phyloP scores from a whole-genome alignment of 805 yeast genomes.

The Candida multigemmis region DNA sequence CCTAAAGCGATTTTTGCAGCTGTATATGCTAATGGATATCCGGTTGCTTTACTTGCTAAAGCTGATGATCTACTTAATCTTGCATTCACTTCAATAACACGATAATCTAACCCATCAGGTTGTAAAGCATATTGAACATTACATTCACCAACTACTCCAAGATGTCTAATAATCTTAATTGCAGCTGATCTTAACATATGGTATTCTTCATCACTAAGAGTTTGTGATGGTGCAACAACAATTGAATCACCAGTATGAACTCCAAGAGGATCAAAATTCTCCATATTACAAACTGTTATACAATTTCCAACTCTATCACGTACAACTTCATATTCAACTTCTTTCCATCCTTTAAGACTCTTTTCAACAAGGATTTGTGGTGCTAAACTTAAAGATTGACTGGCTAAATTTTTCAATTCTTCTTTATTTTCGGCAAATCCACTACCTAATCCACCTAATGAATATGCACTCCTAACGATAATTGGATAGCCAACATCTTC shows the following conservation, averaged over 20 bases:
- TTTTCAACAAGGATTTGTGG: conserved; percentile 94
- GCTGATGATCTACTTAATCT: conserved; percentile 98
- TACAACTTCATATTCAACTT: conserved; percentile 96
- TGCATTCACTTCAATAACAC: conserved; percentile 97
- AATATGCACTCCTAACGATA: conserved; percentile 95
- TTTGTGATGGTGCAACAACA: conserved; percentile 98
- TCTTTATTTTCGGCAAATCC: conserved; percentile 90
- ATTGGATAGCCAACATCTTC: conserved; percentile 87
- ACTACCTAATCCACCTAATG: conserved; percentile 96
- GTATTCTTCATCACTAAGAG: conserved; percentile 92
- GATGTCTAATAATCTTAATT: conserved; percentile 90
- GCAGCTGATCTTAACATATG: conserved; percentile 98
- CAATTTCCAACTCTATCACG: conserved; percentile 97
- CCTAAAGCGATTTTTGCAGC: conserved; percentile 97
- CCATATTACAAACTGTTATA: conserved; percentile 99
- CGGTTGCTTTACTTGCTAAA: conserved; percentile 96
- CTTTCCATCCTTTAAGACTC: conserved; percentile 99
- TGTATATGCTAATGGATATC: conserved; percentile 95
- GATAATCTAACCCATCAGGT: conserved; percentile 92
- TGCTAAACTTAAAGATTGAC: conserved; percentile 81
- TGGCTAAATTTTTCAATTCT: conserved; percentile 77
- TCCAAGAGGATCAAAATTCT: conserved; percentile 96
- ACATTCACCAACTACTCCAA: conserved; percentile 99
- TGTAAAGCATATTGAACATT: conserved; percentile 95
- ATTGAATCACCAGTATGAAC: conserved; percentile 99